Conservation (phyloP, 345 rosid species). For the Heritiera littoralis region DNA sequence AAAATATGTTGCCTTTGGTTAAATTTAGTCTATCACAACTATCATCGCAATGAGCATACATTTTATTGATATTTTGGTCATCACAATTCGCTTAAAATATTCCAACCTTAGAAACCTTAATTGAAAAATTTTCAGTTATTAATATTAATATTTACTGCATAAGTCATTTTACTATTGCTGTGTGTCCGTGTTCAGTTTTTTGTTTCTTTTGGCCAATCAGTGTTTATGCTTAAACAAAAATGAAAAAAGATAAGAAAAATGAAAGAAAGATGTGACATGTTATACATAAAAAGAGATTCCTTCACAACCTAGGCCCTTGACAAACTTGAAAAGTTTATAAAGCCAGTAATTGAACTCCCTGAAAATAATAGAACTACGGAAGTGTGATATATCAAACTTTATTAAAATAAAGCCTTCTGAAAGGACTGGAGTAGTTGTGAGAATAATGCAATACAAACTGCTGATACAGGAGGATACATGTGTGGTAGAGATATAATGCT, state of each 20-base stretch:
- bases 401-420: neutral
- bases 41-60: neutral
- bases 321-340: neutral
- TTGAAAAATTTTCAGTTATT: neutral
- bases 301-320: neutral
- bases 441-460: neutral
- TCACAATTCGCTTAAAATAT: neutral
- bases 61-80: neutral
- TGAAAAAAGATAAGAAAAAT: neutral
- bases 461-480: neutral
- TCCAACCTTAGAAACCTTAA: neutral
- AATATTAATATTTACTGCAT: neutral
- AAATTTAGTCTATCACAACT: neutral
- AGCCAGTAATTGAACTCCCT: neutral
- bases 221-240: neutral
- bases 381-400: neutral
- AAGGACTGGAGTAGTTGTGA: neutral
- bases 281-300: neutral
- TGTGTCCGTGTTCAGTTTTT: neutral
- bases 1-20: neutral
- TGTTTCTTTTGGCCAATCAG: neutral
- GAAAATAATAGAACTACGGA: neutral
- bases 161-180: neutral
- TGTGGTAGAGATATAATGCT: conserved; percentile 4
- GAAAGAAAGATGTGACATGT: neutral